Percentiles rank a stretch among this genome's conserved stretches.
Evolutionary conservation across 352 stramenopile species (phyloP).

Genomic region (Elongisporangium prolatum): DNA sequence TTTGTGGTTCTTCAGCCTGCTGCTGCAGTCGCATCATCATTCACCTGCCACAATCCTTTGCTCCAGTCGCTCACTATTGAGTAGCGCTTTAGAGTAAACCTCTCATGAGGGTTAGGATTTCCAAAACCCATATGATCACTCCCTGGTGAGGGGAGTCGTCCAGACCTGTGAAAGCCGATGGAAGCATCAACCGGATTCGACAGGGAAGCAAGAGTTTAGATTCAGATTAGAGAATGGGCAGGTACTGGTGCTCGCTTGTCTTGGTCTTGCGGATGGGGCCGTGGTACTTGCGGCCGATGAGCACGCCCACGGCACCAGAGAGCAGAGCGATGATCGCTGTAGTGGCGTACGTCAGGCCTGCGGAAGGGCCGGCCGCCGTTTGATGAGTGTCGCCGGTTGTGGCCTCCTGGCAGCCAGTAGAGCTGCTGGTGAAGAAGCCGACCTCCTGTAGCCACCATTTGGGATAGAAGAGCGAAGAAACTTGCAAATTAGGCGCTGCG

Average conservation of each 20-base stretch:
- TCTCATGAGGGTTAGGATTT: not conserved
- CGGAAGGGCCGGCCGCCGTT: constrained; percentile 9
- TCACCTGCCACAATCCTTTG: not conserved
- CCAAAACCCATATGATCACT: not conserved
- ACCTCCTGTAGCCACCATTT: constrained; percentile 82
- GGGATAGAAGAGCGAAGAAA: constrained; percentile 71
- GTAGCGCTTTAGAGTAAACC: not conserved
- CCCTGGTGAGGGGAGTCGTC: not conserved
- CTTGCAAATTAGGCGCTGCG: constrained; percentile 28
- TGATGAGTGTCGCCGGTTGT: constrained; percentile 11
- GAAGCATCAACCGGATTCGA: not conserved
- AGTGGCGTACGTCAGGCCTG: constrained; percentile 40
- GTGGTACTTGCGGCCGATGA: constrained; percentile 54
- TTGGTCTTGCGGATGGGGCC: constrained; percentile 32
- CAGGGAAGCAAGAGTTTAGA: not conserved
- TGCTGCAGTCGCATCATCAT: not conserved
- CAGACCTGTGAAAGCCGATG: not conserved
- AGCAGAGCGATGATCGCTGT: constrained; percentile 46
- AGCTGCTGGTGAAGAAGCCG: constrained; percentile 52
- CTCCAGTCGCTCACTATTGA: not conserved
- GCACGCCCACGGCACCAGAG: constrained; percentile 35
- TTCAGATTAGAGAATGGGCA: constrained; percentile 11
- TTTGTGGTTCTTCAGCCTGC: not conserved
- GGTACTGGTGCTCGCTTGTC: constrained; percentile 29
- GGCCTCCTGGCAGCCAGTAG: constrained; percentile 13